Conservation (phyloP, 2,329 filamentous ascomycete species). For the Penicillium expansum region DNA sequence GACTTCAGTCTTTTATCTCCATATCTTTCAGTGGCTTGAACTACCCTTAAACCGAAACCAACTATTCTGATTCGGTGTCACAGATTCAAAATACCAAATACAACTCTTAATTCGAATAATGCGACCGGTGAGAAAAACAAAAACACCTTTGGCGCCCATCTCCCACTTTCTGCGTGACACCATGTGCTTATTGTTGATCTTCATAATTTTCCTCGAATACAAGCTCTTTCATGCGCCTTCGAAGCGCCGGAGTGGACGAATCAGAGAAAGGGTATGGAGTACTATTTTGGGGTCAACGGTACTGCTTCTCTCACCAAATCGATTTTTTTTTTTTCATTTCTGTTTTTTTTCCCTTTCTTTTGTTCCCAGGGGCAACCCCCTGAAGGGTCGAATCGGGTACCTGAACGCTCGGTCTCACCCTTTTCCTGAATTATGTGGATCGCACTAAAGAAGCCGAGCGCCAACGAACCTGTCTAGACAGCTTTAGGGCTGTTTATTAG, state of each 20-base stretch:
- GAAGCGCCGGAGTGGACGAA: slow-evolving; percentile 1
- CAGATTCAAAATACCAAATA: neutral
- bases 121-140: slow-evolving; percentile 2
- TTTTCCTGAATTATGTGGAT: neutral
- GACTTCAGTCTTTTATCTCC: neutral
- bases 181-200: neutral
- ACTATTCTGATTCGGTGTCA: neutral
- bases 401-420: neutral
- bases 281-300: neutral
- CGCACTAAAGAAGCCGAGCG: neutral
- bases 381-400: neutral
- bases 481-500: neutral
- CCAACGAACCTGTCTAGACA: neutral
- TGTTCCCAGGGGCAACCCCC: neutral
- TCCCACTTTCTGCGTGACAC: neutral
- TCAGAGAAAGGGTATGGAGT: neutral
- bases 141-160: neutral
- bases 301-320: neutral
- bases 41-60: neutral
- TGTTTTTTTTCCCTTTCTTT: neutral
- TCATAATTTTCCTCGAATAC: neutral
- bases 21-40: neutral
- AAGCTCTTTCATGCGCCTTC: neutral
- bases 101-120: neutral
- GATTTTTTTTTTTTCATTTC: neutral